Percentiles rank a stretch among this genome's conserved stretches.
These are phyloP conservation scores for Yamadazyma songkhlaensis DNA, from an alignment of 1,139 yeast species.

Conservation along the genomic window DNA sequence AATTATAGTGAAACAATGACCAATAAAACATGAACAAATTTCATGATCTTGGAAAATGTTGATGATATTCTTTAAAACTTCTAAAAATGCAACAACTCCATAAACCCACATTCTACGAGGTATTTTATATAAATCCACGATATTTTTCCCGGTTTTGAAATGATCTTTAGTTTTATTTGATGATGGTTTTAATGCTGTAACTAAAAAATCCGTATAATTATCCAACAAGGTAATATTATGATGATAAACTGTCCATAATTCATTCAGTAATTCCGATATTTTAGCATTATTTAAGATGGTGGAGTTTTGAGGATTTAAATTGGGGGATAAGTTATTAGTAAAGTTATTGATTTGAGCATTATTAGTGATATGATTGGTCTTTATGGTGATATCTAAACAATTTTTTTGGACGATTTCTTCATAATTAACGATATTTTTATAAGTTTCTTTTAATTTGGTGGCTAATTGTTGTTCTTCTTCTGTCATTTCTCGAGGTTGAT, in stretches of 20 bases:
- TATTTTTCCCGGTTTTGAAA: conserved; percentile 70
- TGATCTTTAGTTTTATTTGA: conserved; percentile 38
- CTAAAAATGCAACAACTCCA: conserved; percentile 74
- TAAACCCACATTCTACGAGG: conserved; percentile 82
- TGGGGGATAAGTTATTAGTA: conserved; percentile 8
- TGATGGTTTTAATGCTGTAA: conserved; percentile 66
- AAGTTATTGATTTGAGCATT: conserved; percentile 17
- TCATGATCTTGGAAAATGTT: conserved; percentile 52
- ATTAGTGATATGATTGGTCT: conserved; percentile 46
- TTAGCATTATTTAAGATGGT: conserved; percentile 17
- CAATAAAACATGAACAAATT: conserved; percentile 45
- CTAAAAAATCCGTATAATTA: conserved; percentile 66
- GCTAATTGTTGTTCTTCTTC: conserved; percentile 73
- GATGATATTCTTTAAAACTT: conserved; percentile 73
- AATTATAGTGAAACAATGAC: conserved; percentile 51
- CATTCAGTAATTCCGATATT: conserved; percentile 55
- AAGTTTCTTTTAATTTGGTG: conserved; percentile 68
- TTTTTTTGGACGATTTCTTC: conserved; percentile 71
- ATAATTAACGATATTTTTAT: conserved; percentile 62
- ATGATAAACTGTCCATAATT: conserved; percentile 70
- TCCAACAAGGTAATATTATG: conserved; percentile 63
- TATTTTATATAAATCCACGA: conserved; percentile 71
- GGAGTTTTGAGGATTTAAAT: conserved; percentile 4
- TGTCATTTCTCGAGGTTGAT: conserved; percentile 36
- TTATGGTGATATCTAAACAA: conserved; percentile 53